Evolutionary conservation across 163 green algal genomes (phyloP), one percentile per base, ranked within the genome.

Genomic region (Scenedesmus sp.): DNA sequence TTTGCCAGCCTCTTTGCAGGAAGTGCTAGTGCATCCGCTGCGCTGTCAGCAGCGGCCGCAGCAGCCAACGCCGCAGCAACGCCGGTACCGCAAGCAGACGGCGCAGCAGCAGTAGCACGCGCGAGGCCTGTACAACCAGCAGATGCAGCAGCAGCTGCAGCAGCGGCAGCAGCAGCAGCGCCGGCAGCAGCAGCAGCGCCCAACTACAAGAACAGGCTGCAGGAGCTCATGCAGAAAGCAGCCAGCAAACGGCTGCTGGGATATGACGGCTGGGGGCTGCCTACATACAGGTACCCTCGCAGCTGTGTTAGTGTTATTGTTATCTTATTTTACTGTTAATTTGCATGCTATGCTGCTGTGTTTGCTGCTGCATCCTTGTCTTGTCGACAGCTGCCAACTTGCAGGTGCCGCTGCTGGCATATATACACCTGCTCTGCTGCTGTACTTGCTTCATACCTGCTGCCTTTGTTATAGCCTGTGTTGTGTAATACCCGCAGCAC

Each of bases 161-260:
- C 3, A 5, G 10, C 64, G 64, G 2, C 64, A 73, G 70, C 70
- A 79, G 70, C 70, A 79, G 70, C 70, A 77, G 67, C 67, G 46
- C 4, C 70, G 12, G 3, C 3, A 15, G 23, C 70, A 79, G 7
- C 67, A 34, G 67, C 18, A 79, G 70, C 70, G 23, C 70, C 70
- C 70, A 79, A 79, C 70, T 52, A 52, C 70, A 79, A 79, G 70
- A 79, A 52, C 70, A 79, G 70, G 70, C 70, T 79, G 70, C 70
- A 79, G 70, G 70, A 79, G 70, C 13, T 79, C 23, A 2, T 52
- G 23, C 70, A 79, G 7, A 79, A 79, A 52, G 70, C 70, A 79
- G 23, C 23, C 12, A 79, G 70, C 70, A 46, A 79, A 23, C 3
- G 5, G 70, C 5, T 79, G 70, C 20, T 79, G 70, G 70, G 70